A percentile compares a stretch with the other conserved stretches of the same genome.
Conservation (phyloP, 225 moss, liverwort and hornwort species). For the Pleurozium schreberi region DNA sequence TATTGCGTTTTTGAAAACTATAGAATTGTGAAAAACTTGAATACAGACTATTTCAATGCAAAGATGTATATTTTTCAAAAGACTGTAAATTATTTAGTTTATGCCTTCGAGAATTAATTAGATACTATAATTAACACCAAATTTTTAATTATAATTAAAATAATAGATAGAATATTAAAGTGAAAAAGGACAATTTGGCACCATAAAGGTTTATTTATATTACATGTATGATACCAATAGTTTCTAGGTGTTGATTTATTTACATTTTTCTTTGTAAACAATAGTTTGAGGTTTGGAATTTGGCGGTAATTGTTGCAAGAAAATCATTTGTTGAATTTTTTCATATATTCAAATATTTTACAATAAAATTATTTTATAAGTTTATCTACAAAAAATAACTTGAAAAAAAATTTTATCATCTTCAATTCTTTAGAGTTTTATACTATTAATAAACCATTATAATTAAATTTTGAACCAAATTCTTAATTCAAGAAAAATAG, state of each 20-base stretch:
- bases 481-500: background rate
- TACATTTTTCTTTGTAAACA: background rate
- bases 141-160: background rate
- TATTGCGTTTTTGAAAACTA: fast-evolving
- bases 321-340: background rate
- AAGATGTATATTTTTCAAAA: background rate
- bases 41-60: too few species aligned
- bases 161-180: background rate
- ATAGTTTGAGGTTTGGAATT: background rate
- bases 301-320: background rate
- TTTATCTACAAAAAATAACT: background rate
- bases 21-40: background rate
- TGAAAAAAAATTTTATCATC: background rate
- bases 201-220: too few species aligned
- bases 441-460: background rate
- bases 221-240: background rate
- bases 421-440: background rate
- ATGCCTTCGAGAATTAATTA: background rate
- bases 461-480: background rate
- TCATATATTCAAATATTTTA: background rate
- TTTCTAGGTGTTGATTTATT: background rate
- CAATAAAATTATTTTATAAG: background rate
- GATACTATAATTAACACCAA: background rate
- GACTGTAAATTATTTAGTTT: background rate
- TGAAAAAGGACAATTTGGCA: too few species aligned